Percentiles rank a stretch among this genome's conserved stretches.
Evolutionary conservation across 1,139 yeast species (phyloP).

Genomic region (Geotrichum carabidarum): DNA sequence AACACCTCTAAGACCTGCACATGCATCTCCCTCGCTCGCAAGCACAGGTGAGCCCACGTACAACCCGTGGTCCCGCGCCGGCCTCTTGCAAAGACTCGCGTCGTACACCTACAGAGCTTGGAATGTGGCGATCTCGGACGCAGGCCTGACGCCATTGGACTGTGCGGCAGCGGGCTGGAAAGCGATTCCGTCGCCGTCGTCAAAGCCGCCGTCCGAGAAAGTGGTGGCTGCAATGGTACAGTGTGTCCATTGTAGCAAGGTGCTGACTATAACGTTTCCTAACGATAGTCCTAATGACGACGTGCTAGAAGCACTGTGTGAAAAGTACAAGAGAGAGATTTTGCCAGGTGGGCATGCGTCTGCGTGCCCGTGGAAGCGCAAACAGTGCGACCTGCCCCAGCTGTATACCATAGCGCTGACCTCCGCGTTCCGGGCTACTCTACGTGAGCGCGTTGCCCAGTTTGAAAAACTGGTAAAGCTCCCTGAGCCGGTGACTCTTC

Average conservation of each 20-base stretch:
- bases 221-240: neutral
- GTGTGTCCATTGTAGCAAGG: conserved; percentile 1
- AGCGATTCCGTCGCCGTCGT: neutral
- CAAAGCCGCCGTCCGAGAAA: too few species aligned
- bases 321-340: neutral
- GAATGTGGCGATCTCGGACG: neutral
- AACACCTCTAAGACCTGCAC: neutral
- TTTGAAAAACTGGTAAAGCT: neutral
- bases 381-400: neutral
- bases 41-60: neutral
- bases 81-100: neutral
- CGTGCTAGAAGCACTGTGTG: neutral
- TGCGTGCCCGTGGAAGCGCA: conserved; percentile 1
- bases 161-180: conserved; percentile 3
- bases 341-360: neutral
- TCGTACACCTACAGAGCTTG: neutral
- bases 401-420: neutral
- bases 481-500: too few species aligned
- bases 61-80: conserved; percentile 5
- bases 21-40: neutral
- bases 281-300: neutral
- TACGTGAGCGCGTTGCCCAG: neutral
- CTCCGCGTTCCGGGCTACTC: neutral
- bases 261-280: neutral
- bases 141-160: conserved; percentile 3